Conservation (phyloP, 2,329 filamentous ascomycete genomes). For the Cercospora canescens region DNA sequence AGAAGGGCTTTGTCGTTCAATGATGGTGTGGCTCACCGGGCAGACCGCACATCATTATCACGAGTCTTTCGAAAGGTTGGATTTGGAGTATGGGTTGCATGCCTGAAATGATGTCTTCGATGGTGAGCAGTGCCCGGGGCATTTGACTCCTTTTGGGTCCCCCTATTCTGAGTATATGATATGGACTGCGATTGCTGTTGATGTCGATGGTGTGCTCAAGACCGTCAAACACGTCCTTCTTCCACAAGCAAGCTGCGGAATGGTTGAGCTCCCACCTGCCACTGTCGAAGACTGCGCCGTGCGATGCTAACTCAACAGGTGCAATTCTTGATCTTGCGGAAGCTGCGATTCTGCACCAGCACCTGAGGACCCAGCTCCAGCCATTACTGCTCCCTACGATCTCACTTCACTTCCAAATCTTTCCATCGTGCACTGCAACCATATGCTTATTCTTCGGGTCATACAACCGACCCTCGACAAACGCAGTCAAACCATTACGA, state of each 20-base stretch:
- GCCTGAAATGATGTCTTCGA: not conserved
- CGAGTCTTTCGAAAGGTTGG: not conserved
- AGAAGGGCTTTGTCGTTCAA: too few species aligned
- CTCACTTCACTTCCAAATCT: conserved; percentile 22
- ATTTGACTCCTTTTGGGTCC: not conserved
- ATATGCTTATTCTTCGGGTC: conserved; percentile 21
- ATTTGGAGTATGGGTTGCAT: not conserved
- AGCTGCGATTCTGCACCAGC: not conserved
- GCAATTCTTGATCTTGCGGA: not conserved
- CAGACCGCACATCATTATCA: not conserved
- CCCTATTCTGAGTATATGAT: not conserved
- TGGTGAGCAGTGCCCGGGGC: not conserved
- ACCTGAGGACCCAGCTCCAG: not conserved
- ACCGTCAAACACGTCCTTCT: not conserved
- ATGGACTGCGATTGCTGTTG: not conserved
- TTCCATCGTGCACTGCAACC: conserved; percentile 25
- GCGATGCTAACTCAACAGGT: not conserved
- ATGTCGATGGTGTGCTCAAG: not conserved
- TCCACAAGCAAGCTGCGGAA: not conserved
- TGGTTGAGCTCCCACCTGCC: not conserved
- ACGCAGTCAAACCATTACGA: conserved; percentile 24
- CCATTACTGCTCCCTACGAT: not conserved
- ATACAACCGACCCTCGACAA: conserved; percentile 24
- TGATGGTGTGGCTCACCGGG: not conserved
- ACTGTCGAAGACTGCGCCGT: not conserved